These are phyloP conservation scores for Monosporozyma solicola DNA, from an alignment of 805 yeast genomes.

Conservation along the genomic window DNA sequence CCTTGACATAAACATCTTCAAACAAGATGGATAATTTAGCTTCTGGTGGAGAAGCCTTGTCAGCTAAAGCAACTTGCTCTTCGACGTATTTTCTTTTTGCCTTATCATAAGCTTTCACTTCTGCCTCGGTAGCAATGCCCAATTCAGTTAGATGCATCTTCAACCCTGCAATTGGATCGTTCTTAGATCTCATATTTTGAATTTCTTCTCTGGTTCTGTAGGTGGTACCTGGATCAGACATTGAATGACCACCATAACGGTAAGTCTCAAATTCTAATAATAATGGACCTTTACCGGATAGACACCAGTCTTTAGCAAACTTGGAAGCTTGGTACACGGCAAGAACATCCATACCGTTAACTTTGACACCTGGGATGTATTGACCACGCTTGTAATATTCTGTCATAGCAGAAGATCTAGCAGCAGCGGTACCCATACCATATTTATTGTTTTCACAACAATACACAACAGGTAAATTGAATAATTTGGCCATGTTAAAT, in stretches of 20 bases:
- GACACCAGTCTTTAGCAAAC: slow-evolving; percentile 94
- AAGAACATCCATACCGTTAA: slow-evolving; percentile 96
- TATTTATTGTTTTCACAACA: slow-evolving; percentile 98
- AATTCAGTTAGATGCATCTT: slow-evolving; percentile 77
- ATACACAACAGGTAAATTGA: slow-evolving; percentile 91
- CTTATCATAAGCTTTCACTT: slow-evolving; percentile 90
- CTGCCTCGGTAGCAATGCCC: slow-evolving; percentile 86
- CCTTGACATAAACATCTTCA: slow-evolving; percentile 94
- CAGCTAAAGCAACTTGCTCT: slow-evolving; percentile 89
- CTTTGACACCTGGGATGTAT: slow-evolving; percentile 96
- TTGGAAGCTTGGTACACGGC: slow-evolving; percentile 94
- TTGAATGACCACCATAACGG: slow-evolving; percentile 99
- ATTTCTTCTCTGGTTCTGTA: slow-evolving; percentile 99
- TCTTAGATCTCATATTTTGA: slow-evolving; percentile 97
- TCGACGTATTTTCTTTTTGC: slow-evolving; percentile 93
- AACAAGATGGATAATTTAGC: slow-evolving; percentile 89
- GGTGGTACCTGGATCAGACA: slow-evolving; percentile 99
- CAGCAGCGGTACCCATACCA: slow-evolving; percentile 99
- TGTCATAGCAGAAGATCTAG: slow-evolving; percentile 93
- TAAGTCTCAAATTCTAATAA: slow-evolving; percentile 96
- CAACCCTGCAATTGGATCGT: slow-evolving; percentile 95
- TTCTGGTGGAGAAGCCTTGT: slow-evolving; percentile 89
- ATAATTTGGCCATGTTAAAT: slow-evolving; percentile 97
- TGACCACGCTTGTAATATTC: slow-evolving; percentile 99
- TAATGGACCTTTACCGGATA: slow-evolving; percentile 89